Conservation (phyloP, 2,329 filamentous ascomycete genomes). For the Metarhizium humberi region DNA sequence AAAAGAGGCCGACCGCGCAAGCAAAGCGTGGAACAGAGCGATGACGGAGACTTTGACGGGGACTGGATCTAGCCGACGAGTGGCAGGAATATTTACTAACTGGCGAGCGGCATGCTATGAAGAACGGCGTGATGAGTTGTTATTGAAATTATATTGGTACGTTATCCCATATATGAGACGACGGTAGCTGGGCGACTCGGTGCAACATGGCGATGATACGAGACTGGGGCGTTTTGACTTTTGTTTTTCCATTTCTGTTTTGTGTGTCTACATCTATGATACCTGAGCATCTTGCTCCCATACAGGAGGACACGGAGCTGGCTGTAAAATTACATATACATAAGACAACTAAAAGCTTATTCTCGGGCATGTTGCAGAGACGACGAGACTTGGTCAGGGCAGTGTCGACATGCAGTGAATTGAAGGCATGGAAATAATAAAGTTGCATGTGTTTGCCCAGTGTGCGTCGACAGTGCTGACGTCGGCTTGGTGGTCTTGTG, state of each 20-base stretch:
- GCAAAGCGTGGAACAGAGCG: constrained; percentile 28
- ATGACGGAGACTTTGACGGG: constrained; percentile 26
- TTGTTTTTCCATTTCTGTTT: background rate
- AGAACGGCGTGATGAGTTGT: background rate
- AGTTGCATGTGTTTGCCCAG: no score
- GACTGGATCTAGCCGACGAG: constrained; percentile 22
- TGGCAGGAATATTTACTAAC: background rate
- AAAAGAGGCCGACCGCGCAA: constrained; percentile 44
- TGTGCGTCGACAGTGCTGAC: no score
- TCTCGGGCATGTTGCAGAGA: no score
- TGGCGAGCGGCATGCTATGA: background rate
- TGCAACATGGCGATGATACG: background rate
- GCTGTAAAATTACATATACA: background rate
- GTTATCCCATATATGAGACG: background rate
- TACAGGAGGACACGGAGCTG: background rate
- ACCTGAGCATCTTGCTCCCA: background rate
- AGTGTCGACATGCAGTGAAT: no score
- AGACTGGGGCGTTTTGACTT: background rate
- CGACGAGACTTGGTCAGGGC: no score
- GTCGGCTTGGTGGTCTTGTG: no score
- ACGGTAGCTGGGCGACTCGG: background rate
- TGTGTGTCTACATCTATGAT: background rate
- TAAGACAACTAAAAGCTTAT: background rate
- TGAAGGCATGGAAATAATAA: no score
- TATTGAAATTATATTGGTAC: background rate